A percentile compares a stretch with the other conserved stretches of the same genome.
Conservation (phyloP, 2,329 filamentous ascomycete species). For the Lasiodiplodia hormozganensis region DNA sequence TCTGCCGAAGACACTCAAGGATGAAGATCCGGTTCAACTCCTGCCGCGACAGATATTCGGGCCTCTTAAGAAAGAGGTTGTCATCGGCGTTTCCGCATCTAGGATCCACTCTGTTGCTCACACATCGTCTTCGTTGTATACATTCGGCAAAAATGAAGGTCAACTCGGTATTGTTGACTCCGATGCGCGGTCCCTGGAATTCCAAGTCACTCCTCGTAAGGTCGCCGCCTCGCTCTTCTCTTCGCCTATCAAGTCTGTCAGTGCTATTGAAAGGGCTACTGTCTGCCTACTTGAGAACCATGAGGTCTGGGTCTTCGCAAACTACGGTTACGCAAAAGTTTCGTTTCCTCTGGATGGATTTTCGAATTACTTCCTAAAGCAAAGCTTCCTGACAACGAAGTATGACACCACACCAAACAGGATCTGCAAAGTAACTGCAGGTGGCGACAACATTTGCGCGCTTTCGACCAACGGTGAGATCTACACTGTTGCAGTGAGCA, state of each 20-base stretch:
- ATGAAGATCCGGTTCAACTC: conserved; percentile 84
- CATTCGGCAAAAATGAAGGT: conserved; percentile 94
- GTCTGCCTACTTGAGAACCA: conserved; percentile 84
- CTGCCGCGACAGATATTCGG: conserved; percentile 90
- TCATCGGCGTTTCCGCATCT: conserved; percentile 86
- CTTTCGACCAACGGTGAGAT: conserved; percentile 84
- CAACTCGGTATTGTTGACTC: conserved; percentile 95
- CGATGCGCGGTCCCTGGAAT: conserved; percentile 86
- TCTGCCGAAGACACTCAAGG: conserved; percentile 71
- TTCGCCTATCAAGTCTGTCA: conserved; percentile 75
- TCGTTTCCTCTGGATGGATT: conserved; percentile 81
- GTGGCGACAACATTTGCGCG: conserved; percentile 90
- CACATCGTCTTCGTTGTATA: conserved; percentile 81
- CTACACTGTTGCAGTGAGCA: conserved; percentile 81
- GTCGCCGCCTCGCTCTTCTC: conserved; percentile 85
- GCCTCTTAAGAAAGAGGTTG: conserved; percentile 81
- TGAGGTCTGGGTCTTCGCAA: conserved; percentile 92
- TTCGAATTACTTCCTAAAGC: conserved; percentile 71
- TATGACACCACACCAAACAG: conserved; percentile 70
- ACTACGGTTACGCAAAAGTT: conserved; percentile 93
- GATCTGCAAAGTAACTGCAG: conserved; percentile 79
- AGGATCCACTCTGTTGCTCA: conserved; percentile 90
- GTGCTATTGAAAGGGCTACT: conserved; percentile 90
- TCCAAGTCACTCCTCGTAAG: conserved; percentile 82
- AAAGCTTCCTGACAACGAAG: conserved; percentile 69